Base-by-base conservation (phyloP, 441 rosid species). In the Arabidopsis lyrata region DNA sequence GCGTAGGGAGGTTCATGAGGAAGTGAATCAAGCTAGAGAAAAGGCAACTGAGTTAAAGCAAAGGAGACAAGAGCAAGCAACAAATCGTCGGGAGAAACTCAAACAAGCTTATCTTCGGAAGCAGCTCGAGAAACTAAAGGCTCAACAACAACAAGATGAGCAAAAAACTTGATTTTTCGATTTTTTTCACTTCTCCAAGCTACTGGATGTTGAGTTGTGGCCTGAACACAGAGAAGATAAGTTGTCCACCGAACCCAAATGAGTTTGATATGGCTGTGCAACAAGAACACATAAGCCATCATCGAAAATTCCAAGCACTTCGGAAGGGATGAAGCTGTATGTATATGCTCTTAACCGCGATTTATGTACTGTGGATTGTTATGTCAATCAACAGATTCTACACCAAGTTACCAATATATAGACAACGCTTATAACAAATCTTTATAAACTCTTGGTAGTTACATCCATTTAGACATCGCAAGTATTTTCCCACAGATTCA, bases 241-340 rank as follows among this genome's bases (percentile, higher is more conserved):
- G 87, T 94, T 94, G 98, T 80, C 96, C 97, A 62, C 98, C 95
- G 10, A 94, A 92, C 54, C 98, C 93, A 1, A 91, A 90, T 3
- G 98, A 94, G 38, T 78, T 78, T 73, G 78, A 78, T 48, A 78
- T 74, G 41, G 78, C 81, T 78, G 78, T 78, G 78, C 71, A 67
- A 22, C 29, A 39, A 59, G 41, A 58, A 48, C 24, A 15, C 11
- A 15, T 48, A 48, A 48, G 22, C 12, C 53, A 16, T 48, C 11
- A 18, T 48, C 1, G 8, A 42, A 42, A 42, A 14, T 42, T n/a
- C 18, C 18, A 0, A 6, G 14, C 48, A 42, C 48, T 14, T 42
- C 8, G n/a, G 2, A 15, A n/a, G 49, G 48, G 49, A n/a, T n/a
- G 9, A n/a, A 44, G 18, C 49, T 44, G 49, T 44, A 44, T n/a